A percentile compares a stretch with the other conserved stretches of the same genome.
These are phyloP conservation scores for Styphnolobium japonicum DNA, from an alignment of 306 rosid genomes.

Conservation along the genomic window DNA sequence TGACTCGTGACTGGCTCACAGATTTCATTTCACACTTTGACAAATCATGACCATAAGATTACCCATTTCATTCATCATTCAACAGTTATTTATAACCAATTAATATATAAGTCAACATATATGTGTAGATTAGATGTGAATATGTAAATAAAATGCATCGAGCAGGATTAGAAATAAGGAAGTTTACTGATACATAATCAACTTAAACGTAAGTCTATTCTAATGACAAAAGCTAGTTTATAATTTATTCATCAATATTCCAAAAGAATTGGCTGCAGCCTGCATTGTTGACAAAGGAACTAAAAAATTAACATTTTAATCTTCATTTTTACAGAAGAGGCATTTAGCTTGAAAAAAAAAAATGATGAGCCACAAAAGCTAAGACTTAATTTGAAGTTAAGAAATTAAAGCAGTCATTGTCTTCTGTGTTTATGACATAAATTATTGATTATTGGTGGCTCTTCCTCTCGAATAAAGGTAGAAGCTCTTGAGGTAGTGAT, in stretches of 20 bases:
- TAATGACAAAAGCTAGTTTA: not conserved
- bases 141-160: not conserved
- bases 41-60: not conserved
- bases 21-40: too few species aligned
- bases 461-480: conserved; percentile 15
- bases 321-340: not conserved
- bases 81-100: not conserved
- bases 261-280: not conserved
- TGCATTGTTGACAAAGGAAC: not conserved
- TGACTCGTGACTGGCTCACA: too few species aligned
- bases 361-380: not conserved
- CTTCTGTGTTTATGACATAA: not conserved
- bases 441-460: not conserved
- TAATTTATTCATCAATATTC: not conserved
- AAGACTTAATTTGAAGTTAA: not conserved
- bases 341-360: not conserved
- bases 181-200: not conserved
- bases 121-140: too few species aligned
- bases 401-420: not conserved
- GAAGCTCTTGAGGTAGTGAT: not conserved
- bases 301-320: not conserved
- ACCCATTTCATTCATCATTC: too few species aligned
- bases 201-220: not conserved
- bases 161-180: not conserved
- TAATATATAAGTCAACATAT: not conserved